These are phyloP conservation scores for Mycena amicta DNA, from an alignment of 768 basidiomycete genomes.

Conservation along the genomic window DNA sequence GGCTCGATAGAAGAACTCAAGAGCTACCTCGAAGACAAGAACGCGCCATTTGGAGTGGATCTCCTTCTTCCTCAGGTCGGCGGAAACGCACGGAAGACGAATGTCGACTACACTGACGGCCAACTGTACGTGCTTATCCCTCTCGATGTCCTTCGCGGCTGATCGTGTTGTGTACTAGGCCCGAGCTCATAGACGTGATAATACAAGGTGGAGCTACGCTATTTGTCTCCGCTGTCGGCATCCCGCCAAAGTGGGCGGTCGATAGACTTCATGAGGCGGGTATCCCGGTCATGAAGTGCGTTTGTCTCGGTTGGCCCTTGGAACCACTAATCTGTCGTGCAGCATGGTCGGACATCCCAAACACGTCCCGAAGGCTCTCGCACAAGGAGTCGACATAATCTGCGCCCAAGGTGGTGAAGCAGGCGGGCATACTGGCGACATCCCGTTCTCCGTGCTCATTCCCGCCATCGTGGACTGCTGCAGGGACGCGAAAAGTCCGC, in stretches of 20 bases:
- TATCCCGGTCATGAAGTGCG: too few relatives aligned
- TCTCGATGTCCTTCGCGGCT: too few relatives aligned
- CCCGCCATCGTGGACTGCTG: conserved; percentile 88
- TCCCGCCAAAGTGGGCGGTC: conserved; percentile 81
- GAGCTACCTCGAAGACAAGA: conserved; percentile 69
- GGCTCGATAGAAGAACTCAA: conserved; percentile 78
- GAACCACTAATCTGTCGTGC: too few relatives aligned
- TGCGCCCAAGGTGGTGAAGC: conserved; percentile 95
- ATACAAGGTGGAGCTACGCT: conserved; percentile 88
- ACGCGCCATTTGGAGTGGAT: conserved; percentile 89
- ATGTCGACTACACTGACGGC: conserved; percentile 92
- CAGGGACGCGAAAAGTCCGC: conserved; percentile 72
- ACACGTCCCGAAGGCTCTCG: conserved; percentile 80
- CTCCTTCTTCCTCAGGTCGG: conserved; percentile 89
- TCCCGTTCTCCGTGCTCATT: conserved; percentile 83
- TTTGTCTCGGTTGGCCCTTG: too few relatives aligned
- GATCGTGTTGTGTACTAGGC: too few relatives aligned
- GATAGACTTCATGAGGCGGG: conserved; percentile 83
- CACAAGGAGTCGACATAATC: conserved; percentile 86
- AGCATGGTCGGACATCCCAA: conserved; percentile 95
- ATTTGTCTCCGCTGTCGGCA: conserved; percentile 90
- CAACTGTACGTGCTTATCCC: conserved; percentile 70
- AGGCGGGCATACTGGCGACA: conserved; percentile 86
- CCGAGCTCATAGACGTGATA: conserved; percentile 75
- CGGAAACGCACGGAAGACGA: conserved; percentile 89